Percentiles rank a stretch among this genome's conserved stretches.
phyloP scores from a whole-genome alignment of 495 filamentous ascomycete species.

The Xylaria bambusicola region DNA sequence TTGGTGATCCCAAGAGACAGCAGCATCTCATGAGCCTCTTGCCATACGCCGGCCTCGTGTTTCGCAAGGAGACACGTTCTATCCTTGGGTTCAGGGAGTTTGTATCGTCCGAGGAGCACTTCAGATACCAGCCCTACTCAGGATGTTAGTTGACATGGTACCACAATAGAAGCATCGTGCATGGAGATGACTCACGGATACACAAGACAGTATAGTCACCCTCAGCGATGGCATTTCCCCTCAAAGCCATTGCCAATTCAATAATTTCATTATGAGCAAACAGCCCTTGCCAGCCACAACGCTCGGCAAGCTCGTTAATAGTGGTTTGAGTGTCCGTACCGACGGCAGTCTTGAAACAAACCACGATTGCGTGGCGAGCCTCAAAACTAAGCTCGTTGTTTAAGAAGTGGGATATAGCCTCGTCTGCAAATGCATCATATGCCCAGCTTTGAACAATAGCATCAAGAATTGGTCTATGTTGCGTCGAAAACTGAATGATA shows the following conservation, averaged over 20 bases:
- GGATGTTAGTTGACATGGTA: neutral
- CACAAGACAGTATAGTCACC: constrained; percentile 37
- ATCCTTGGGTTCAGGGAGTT: constrained; percentile 28
- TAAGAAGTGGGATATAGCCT: constrained; percentile 16
- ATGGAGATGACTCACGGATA: constrained; percentile 23
- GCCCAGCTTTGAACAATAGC: constrained; percentile 33
- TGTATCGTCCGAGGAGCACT: constrained; percentile 37
- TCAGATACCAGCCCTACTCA: constrained; percentile 35
- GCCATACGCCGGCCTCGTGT: constrained; percentile 36
- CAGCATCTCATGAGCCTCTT: constrained; percentile 22
- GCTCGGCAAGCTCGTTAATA: constrained; percentile 29
- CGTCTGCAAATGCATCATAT: constrained; percentile 31
- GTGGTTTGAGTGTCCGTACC: constrained; percentile 20
- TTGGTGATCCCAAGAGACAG: constrained; percentile 11
- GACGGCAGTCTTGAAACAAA: constrained; percentile 33
- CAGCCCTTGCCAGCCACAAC: constrained; percentile 38
- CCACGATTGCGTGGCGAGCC: constrained; percentile 13
- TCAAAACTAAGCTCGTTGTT: neutral
- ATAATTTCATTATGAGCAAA: constrained; percentile 35
- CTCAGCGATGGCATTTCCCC: constrained; percentile 33
- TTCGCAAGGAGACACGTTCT: constrained; percentile 28
- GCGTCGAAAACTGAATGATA: constrained; percentile 38
- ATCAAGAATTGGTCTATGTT: constrained; percentile 38
- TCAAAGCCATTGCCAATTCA: constrained; percentile 17
- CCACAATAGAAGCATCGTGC: neutral